These are phyloP conservation scores for Globisporangium iwayamae DNA, from an alignment of 352 stramenopile genomes.

Conservation along the genomic window DNA sequence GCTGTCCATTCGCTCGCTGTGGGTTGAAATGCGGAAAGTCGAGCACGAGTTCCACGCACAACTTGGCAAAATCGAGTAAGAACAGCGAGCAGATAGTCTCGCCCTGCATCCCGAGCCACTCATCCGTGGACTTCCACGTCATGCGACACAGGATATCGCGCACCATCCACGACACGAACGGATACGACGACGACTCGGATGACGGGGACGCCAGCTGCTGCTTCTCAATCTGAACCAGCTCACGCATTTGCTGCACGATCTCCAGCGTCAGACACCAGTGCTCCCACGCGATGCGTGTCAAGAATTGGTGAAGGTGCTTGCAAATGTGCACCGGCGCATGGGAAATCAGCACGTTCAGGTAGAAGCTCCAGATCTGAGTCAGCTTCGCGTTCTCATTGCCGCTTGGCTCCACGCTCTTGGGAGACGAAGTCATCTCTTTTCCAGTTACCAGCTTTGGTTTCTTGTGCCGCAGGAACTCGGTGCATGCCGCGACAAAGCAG, in stretches of 20 bases:
- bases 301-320: slow-evolving; percentile 79
- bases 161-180: slow-evolving; percentile 83
- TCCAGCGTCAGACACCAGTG: slow-evolving; percentile 81
- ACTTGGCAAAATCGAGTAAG: slow-evolving; percentile 62
- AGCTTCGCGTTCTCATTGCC: slow-evolving; percentile 40
- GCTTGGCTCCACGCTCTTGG: slow-evolving; percentile 2
- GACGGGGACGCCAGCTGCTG: slow-evolving; percentile 39
- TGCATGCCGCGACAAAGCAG: slow-evolving; percentile 74
- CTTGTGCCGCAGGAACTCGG: slow-evolving; percentile 59
- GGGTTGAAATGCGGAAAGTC: slow-evolving; percentile 73
- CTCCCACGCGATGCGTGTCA: slow-evolving; percentile 79
- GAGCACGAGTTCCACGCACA: slow-evolving; percentile 74
- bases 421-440: background rate
- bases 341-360: slow-evolving; percentile 64
- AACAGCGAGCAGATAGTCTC: slow-evolving; percentile 64
- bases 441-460: background rate
- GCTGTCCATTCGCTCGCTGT: slow-evolving; percentile 21
- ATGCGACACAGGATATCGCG: slow-evolving; percentile 76
- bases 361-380: slow-evolving; percentile 80
- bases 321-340: slow-evolving; percentile 74
- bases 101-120: slow-evolving; percentile 56
- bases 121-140: slow-evolving; percentile 73
- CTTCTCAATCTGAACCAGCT: slow-evolving; percentile 62
- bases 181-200: slow-evolving; percentile 52
- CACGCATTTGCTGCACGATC: slow-evolving; percentile 82